Conservation (phyloP, 345 rosid species). For the Brassica juncea region DNA sequence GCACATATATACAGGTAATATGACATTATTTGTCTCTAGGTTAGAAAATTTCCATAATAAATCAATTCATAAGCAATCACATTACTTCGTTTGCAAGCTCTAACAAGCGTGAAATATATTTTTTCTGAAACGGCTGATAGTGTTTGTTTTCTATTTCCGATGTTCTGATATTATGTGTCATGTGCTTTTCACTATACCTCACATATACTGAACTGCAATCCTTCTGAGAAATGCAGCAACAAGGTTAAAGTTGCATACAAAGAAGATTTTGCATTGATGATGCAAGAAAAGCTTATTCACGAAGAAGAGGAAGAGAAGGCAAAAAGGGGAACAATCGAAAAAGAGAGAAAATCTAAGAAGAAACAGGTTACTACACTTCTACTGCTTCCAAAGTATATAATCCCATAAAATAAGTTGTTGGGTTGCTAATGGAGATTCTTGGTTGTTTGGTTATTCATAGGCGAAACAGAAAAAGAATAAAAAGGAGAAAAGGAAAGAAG, state of each 20-base stretch:
- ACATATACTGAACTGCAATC: conserved; percentile 24
- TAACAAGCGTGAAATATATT: conserved; percentile 17
- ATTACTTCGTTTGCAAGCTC: conserved; percentile 3
- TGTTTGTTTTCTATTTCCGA: conserved; percentile 19
- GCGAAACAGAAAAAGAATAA: conserved; percentile 84
- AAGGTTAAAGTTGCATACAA: conserved; percentile 89
- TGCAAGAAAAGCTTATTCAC: conserved; percentile 96
- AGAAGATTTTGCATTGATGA: conserved; percentile 89
- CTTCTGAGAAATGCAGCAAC: conserved; percentile 55
- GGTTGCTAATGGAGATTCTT: conserved; percentile 23
- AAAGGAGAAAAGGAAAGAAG: conserved; percentile 79
- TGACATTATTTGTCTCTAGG: not conserved
- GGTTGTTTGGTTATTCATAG: conserved; percentile 40
- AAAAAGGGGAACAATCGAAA: conserved; percentile 62
- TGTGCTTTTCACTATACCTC: conserved; percentile 25
- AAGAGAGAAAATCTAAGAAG: conserved; percentile 88
- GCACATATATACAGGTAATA: conserved; percentile 84
- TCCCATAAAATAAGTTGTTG: not conserved
- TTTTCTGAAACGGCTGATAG: conserved; percentile 11
- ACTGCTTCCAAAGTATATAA: not conserved
- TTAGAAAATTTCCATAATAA: conserved; percentile 8
- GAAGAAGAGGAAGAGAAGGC: conserved; percentile 94
- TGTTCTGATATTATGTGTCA: conserved; percentile 25
- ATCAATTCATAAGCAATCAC: conserved; percentile 3
- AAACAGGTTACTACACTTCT: conserved; percentile 58